Evolutionary conservation across 345 rosid species (phyloP).

Genomic region (rapeseed (Brassica napus)): Da-Ae NC_063444.1:43235501-43236000

Average conservation of each 20-base stretch:
- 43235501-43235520: not conserved
- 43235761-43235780: no score
- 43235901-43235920: constrained; percentile 21
- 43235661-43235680: no score
- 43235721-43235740: no score
- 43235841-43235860: no score
- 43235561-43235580: not conserved
- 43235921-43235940: not conserved
- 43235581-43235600: not conserved
- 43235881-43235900: not conserved
- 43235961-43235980: not conserved
- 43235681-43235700: no score
- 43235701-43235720: no score
- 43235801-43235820: no score
- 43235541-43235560: not conserved
- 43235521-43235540: not conserved
- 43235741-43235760: no score
- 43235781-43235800: no score
- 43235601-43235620: not conserved
- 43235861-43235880: not conserved
- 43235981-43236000: constrained; percentile 27
- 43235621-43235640: not conserved
- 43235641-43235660: not conserved
- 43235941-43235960: constrained; percentile 13
- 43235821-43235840: no score